Evolutionary conservation across 78 protist genomes (phyloP), one percentile per base, ranked within the genome.

Genomic region (Dictyostelium intermedium): DNA sequence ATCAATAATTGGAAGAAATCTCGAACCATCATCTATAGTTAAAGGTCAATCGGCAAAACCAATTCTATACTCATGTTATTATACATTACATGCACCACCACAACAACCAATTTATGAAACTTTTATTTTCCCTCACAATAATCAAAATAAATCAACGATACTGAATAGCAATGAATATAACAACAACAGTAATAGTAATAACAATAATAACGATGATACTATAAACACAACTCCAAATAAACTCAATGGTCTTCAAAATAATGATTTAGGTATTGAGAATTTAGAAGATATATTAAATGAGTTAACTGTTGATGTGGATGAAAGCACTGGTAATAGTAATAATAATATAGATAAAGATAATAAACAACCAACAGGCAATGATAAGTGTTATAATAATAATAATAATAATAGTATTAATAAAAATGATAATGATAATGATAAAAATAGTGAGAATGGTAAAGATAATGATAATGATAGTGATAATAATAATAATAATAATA

Each of bases 21-120:
- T 89, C 18, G 63, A 79, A 41, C 66, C 92, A 16, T 30, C 18
- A 23, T 45, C 45, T 10, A 27, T 41, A 35, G 34, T 82, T 34
- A 34, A 80, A 76, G 32, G 37, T 30, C 35, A 70, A 70, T 70
- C 77, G 1, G 37, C 35, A 70, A 18, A 70, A 27, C 77, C 77
- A 10, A 37, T n/a, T 20, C 53, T 89, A 66, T 84, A 56, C 18
- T 34, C 83, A 0, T 34, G 81, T 30, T 89, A 89, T 34, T 89
- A 25, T 66, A 89, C 93, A 80, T n/a, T 89, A 11, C 93, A 89
- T 47, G 93, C 93, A 20, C 93, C 93, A 63, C 93, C 93, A 25
- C 61, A 41, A 27, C 73, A 63, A 63, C 73, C 73, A 63, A 63
- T 25, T 27, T 18, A 63, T 20, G 61, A 27, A 32, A 16, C 39